Evolutionary conservation across 345 rosid species (phyloP).

Genomic region (Salix suchowensis): DNA sequence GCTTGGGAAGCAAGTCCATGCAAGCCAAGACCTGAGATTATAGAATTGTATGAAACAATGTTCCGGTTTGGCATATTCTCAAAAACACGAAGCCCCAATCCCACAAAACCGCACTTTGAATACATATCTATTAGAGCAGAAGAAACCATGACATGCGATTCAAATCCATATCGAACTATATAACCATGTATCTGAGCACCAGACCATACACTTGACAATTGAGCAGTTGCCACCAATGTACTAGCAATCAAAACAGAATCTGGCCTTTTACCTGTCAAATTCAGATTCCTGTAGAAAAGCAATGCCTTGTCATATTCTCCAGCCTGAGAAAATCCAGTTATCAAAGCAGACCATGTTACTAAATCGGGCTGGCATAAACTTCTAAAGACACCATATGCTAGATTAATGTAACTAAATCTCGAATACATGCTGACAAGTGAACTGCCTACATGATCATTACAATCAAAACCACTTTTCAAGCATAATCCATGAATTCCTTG

Average conservation of each 20-base stretch:
- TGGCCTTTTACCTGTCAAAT: constrained; percentile 40
- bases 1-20: constrained; percentile 62
- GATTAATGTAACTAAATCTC: constrained; percentile 52
- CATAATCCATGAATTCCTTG: constrained; percentile 67
- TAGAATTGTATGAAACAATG: constrained; percentile 58
- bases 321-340: constrained; percentile 59
- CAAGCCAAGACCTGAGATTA: constrained; percentile 66
- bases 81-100: constrained; percentile 46
- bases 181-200: constrained; percentile 60
- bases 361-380: constrained; percentile 55
- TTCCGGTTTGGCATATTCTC: constrained; percentile 38
- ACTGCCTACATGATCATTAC: constrained; percentile 51
- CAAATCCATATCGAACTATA: constrained; percentile 53
- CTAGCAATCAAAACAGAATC: constrained; percentile 58
- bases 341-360: constrained; percentile 72
- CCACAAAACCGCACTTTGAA: constrained; percentile 64
- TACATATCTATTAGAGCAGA: constrained; percentile 81
- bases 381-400: constrained; percentile 48
- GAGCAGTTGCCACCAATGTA: constrained; percentile 57
- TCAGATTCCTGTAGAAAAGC: constrained; percentile 42
- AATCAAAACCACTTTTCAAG: constrained; percentile 53
- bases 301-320: constrained; percentile 52
- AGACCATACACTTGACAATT: constrained; percentile 39
- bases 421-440: constrained; percentile 70
- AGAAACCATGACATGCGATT: constrained; percentile 50